Evolutionary conservation across 2,329 filamentous ascomycete genomes (phyloP).

Genomic region (Pseudovirgaria hyperparasitica): DNA sequence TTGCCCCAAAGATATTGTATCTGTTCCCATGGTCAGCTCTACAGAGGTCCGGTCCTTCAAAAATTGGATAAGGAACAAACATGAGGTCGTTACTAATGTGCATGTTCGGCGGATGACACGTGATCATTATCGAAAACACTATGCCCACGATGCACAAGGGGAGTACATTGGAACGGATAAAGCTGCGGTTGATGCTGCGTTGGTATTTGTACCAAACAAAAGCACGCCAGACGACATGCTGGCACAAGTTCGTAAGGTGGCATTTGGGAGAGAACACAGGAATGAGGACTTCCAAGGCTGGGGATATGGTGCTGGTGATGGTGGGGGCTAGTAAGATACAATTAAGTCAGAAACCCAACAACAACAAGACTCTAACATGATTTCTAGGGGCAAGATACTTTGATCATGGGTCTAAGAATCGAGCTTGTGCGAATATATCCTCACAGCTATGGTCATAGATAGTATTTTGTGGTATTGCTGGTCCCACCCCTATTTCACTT

Average conservation of each 20-base stretch:
- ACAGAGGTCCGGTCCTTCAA: conserved; percentile 8
- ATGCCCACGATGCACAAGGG: conserved; percentile 16
- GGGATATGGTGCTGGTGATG: too few species aligned
- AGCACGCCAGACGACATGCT: conserved; percentile 15
- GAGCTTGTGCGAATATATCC: too few species aligned
- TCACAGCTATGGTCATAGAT: too few species aligned
- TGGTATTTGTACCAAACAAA: conserved; percentile 17
- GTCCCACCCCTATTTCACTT: too few species aligned
- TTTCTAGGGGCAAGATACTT: too few species aligned
- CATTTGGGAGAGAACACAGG: conserved; percentile 13
- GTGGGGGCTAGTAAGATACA: too few species aligned
- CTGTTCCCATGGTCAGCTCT: conserved; percentile 13
- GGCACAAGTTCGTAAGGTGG: conserved; percentile 14
- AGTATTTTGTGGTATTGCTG: too few species aligned
- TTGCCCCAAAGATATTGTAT: conserved; percentile 10
- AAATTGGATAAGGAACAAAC: conserved; percentile 7
- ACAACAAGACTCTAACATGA: too few species aligned
- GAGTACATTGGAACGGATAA: conserved; percentile 15
- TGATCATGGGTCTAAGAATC: too few species aligned
- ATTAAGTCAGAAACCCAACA: too few species aligned
- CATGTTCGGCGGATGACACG: conserved; percentile 16
- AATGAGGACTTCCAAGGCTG: conserved; percentile 3
- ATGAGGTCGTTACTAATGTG: conserved; percentile 9
- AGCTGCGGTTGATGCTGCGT: conserved; percentile 10
- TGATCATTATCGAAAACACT: conserved; percentile 14